A percentile compares a stretch with the other conserved stretches of the same genome.
These are phyloP conservation scores for Kurtzmaniella natalensis DNA, from an alignment of 1,139 yeast genomes.

Conservation along the genomic window DNA sequence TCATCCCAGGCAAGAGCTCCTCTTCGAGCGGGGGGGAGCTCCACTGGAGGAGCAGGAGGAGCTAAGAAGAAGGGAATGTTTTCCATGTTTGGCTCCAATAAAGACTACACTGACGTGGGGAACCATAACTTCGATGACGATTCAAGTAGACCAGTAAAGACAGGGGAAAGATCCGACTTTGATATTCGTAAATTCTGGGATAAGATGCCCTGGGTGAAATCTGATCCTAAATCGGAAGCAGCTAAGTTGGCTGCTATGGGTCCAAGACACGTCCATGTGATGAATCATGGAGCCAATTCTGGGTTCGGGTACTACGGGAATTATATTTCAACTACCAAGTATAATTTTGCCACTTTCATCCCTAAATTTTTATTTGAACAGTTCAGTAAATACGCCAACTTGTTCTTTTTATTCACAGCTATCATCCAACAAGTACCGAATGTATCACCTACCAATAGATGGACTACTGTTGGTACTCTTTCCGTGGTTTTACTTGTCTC, in stretches of 20 bases:
- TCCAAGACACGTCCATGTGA: conserved; percentile 70
- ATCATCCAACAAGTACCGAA: conserved; percentile 95
- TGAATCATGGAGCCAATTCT: conserved; percentile 54
- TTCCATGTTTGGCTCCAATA: conserved; percentile 7
- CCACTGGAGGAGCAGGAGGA: conserved; percentile 7
- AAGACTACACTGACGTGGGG: conserved; percentile 22
- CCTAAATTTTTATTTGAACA: conserved; percentile 96
- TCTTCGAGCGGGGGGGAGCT: not conserved
- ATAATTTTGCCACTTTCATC: conserved; percentile 85
- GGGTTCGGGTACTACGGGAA: conserved; percentile 67
- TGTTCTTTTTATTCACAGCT: conserved; percentile 90
- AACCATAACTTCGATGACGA: conserved; percentile 11
- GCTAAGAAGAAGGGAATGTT: too few relatives aligned
- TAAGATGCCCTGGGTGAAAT: conserved; percentile 3
- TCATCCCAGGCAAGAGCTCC: not conserved
- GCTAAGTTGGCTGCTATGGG: conserved; percentile 13
- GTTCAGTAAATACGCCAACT: conserved; percentile 93
- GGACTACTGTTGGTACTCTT: conserved; percentile 91
- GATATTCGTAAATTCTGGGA: conserved; percentile 53
- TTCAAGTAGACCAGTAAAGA: too few relatives aligned
- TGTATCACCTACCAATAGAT: conserved; percentile 94
- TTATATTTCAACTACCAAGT: conserved; percentile 94
- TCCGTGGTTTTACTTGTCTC: conserved; percentile 81
- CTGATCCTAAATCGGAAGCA: conserved; percentile 5
- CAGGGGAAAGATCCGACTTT: conserved; percentile 34